These are phyloP conservation scores for Elsinoe perseae DNA, from an alignment of 2,329 filamentous ascomycete genomes.

Conservation along the genomic window DNA sequence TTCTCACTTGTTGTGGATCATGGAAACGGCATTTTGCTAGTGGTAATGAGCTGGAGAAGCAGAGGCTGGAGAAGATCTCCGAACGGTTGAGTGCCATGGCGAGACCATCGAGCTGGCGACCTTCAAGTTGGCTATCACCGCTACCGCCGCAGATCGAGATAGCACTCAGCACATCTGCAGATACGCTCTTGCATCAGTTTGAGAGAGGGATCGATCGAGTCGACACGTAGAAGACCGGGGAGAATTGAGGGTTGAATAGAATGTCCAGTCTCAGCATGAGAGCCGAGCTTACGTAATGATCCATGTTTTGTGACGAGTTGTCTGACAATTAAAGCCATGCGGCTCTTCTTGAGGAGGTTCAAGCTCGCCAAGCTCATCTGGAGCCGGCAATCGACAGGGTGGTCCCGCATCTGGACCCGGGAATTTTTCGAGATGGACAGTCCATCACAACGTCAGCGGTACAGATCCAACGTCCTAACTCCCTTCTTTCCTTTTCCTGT, in stretches of 20 bases:
- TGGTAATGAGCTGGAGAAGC: background rate
- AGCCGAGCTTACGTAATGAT: too few relatives aligned
- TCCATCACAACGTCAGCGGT: background rate
- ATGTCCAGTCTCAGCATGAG: too few relatives aligned
- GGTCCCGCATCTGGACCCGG: background rate
- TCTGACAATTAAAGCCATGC: too few relatives aligned
- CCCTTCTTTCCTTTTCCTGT: background rate
- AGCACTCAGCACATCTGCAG: background rate
- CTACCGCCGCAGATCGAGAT: background rate
- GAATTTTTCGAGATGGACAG: background rate
- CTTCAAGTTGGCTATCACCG: background rate
- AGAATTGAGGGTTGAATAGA: too few relatives aligned
- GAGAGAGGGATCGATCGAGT: background rate
- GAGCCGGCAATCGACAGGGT: too few relatives aligned
- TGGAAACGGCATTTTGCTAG: background rate
- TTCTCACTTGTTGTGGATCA: background rate
- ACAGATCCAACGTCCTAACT: background rate
- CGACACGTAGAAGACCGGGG: too few relatives aligned
- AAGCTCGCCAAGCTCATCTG: slow-evolving; percentile 3
- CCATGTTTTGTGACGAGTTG: too few relatives aligned
- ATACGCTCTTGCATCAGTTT: background rate
- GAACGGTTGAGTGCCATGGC: background rate
- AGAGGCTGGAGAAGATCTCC: background rate
- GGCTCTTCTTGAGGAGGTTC: background rate
- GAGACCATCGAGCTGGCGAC: background rate